Evolutionary conservation across 1,284 basidiomycete genomes (phyloP), one percentile per base, ranked within the genome.

Genomic region (Termitomyces sp.): DNA sequence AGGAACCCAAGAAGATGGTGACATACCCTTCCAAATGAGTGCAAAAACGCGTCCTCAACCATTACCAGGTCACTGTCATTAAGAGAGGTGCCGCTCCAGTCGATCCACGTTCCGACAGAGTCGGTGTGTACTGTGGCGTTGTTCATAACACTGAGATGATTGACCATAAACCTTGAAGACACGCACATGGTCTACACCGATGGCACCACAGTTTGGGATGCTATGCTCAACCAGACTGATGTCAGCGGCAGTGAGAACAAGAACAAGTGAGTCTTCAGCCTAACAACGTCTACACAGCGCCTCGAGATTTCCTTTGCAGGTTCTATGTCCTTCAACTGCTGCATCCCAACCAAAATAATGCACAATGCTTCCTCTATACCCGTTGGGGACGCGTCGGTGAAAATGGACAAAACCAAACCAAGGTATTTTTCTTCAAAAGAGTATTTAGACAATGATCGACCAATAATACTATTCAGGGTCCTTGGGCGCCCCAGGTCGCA

Each of bases 201-300:
- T 1, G 73, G 77, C 40, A 72, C 69, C 28, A 46, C 34, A 3
- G 73, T 83, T 11, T 86, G 78, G 77, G 84, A 86, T 62, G 83
- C 80, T n/a, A 83, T 81, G 73, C 73, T 86, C 52, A 85, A 85
- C 64, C 83, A 86, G 65, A 85, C 83, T 1, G 75, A 85, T 58
- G 72, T 84, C 18, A 73, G 72, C 35, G 76, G 73, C 55, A 79
- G 80, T 62, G 75, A 78, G 57, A 84, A 84, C 66, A 79, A 80
- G 57, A 84, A 85, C 69, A 84, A 84, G 81, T 82, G 48, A 43
- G 48, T 26, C n/a, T 26, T 7, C 13, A 13, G 5, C 50, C 24
- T 14, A 39, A 21, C 26, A 30, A 26, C 14, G 14, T 19, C n/a
- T 35, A 2, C 19, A 24, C 30, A 9, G 14, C 9, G 5, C 21